phyloP scores from a whole-genome alignment of 2,329 filamentous ascomycete species.

The Phoma sp. region DNA sequence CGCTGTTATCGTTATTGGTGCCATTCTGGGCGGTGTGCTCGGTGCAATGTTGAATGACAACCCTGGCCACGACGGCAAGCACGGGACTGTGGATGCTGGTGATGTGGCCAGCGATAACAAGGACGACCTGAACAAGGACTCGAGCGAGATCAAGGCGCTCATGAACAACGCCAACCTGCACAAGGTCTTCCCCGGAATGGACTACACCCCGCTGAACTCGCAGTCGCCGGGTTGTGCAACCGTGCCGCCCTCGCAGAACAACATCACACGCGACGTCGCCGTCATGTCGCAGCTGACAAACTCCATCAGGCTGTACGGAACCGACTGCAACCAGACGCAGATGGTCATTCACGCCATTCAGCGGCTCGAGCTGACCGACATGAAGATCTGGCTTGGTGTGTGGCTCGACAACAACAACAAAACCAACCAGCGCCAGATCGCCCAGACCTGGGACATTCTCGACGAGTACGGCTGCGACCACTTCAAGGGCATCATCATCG shows the following conservation, averaged over 20 bases:
- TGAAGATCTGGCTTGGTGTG: slow-evolving; percentile 94
- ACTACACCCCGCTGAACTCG: slow-evolving; percentile 90
- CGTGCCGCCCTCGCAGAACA: slow-evolving; percentile 86
- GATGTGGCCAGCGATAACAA: slow-evolving; percentile 68
- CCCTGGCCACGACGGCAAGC: slow-evolving; percentile 33
- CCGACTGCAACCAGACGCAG: slow-evolving; percentile 96
- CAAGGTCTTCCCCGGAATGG: slow-evolving; percentile 93
- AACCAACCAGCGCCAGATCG: slow-evolving; percentile 81
- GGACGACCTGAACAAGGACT: slow-evolving; percentile 75
- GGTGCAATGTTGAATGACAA: slow-evolving; percentile 70
- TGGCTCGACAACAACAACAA: slow-evolving; percentile 87
- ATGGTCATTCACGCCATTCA: slow-evolving; percentile 87
- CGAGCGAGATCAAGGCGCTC: slow-evolving; percentile 77
- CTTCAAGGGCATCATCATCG: slow-evolving; percentile 67
- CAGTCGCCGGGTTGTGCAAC: slow-evolving; percentile 85
- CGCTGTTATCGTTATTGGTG: slow-evolving; percentile 70
- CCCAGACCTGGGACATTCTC: slow-evolving; percentile 83
- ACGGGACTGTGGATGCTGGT: slow-evolving; percentile 32
- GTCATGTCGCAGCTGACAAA: slow-evolving; percentile 90
- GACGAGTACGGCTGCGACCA: slow-evolving; percentile 62
- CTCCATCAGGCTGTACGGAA: slow-evolving; percentile 86
- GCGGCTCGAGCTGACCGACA: slow-evolving; percentile 71
- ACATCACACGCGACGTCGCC: slow-evolving; percentile 88
- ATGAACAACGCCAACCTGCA: slow-evolving; percentile 82
- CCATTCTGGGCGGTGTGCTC: slow-evolving; percentile 74